These are phyloP conservation scores for Leishmania turanica DNA, from an alignment of 208 protist genomes.

Conservation along the genomic window DNA sequence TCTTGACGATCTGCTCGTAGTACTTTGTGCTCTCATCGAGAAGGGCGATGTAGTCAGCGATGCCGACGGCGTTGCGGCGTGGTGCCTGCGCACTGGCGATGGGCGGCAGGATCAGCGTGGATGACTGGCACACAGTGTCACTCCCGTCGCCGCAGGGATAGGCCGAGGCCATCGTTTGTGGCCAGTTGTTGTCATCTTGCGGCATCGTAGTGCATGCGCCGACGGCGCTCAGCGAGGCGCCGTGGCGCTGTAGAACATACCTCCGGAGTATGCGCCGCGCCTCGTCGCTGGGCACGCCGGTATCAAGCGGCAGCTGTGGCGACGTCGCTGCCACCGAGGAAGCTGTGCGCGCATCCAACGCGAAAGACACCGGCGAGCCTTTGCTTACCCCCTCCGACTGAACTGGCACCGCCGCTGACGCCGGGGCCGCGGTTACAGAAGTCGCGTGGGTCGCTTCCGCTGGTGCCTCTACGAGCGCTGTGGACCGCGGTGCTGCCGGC, in stretches of 20 bases:
- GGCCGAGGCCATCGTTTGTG: background rate
- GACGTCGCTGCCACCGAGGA: background rate
- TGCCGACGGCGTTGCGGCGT: slow-evolving; percentile 61
- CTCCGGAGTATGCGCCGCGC: slow-evolving; percentile 51
- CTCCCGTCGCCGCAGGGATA: slow-evolving; percentile 1
- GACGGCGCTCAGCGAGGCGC: slow-evolving; percentile 14
- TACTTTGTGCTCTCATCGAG: slow-evolving; percentile 54
- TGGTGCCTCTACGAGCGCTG: background rate
- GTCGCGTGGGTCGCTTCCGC: background rate
- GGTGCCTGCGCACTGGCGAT: slow-evolving; percentile 22
- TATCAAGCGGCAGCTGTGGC: background rate
- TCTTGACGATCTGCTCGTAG: slow-evolving; percentile 36
- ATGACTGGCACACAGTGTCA: slow-evolving; percentile 13
- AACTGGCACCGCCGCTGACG: background rate
- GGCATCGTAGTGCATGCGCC: background rate
- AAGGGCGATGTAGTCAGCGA: slow-evolving; percentile 59
- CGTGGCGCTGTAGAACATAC: slow-evolving; percentile 41
- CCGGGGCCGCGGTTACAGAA: background rate
- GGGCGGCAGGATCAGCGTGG: slow-evolving; percentile 32
- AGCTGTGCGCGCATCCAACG: background rate
- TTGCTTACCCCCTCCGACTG: background rate
- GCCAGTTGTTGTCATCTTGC: slow-evolving; percentile 3
- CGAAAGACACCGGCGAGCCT: background rate
- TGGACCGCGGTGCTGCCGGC: background rate
- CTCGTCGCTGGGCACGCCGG: slow-evolving; percentile 29